Conservation (phyloP, 768 basidiomycete genomes). For the Lactifluus echinatus region DNA sequence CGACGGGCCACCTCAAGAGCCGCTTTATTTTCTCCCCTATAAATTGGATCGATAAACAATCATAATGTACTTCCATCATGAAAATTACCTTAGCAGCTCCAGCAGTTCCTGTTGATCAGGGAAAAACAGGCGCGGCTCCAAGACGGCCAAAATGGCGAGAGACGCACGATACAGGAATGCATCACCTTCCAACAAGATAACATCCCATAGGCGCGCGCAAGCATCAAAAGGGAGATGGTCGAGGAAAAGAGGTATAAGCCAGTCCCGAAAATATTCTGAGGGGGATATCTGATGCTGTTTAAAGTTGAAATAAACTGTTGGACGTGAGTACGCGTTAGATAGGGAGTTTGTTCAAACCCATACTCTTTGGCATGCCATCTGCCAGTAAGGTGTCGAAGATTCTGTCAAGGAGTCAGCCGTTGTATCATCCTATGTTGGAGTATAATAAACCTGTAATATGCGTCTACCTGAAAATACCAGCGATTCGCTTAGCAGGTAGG, state of each 20-base stretch:
- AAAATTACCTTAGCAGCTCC: constrained; percentile 57
- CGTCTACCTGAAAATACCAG: constrained; percentile 55
- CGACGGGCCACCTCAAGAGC: constrained; percentile 74
- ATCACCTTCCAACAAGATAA: constrained; percentile 80
- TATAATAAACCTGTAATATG: constrained; percentile 67
- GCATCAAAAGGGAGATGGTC: constrained; percentile 88
- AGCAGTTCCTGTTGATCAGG: constrained; percentile 74
- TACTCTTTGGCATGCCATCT: constrained; percentile 91
- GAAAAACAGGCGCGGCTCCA: constrained; percentile 84
- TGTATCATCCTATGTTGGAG: not conserved
- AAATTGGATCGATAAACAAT: not conserved
- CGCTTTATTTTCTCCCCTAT: constrained; percentile 74
- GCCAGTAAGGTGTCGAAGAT: constrained; percentile 90
- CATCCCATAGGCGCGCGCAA: constrained; percentile 84
- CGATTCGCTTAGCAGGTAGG: not conserved
- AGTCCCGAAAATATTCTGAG: constrained; percentile 70
- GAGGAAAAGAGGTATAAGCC: constrained; percentile 74
- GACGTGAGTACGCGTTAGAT: not conserved
- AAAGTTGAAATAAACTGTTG: constrained; percentile 87
- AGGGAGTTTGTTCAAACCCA: constrained; percentile 22
- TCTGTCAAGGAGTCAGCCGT: constrained; percentile 31
- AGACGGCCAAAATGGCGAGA: constrained; percentile 71
- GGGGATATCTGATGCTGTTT: constrained; percentile 90
- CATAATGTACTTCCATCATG: constrained; percentile 2
- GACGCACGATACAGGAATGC: constrained; percentile 81